Conservation (phyloP, 176 grass and related monocot genomes). For the Rhynchospora tenuis region DNA sequence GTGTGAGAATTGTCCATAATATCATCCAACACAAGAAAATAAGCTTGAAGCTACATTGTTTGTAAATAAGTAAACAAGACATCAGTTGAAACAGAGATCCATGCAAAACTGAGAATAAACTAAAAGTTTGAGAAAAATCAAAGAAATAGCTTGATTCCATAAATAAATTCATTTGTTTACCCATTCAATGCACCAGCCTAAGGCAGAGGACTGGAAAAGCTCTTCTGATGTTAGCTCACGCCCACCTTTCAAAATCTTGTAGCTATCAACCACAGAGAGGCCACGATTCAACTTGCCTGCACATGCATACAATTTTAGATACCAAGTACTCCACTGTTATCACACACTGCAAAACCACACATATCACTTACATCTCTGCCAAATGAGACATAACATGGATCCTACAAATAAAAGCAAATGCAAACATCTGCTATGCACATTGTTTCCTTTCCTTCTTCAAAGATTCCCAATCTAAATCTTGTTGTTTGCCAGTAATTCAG, state of each 20-base stretch:
- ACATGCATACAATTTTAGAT: neutral
- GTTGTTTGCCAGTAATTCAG: neutral
- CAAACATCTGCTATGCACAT: neutral
- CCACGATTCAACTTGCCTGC: constrained; percentile 75
- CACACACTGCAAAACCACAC: no score
- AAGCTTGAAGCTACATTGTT: constrained; percentile 84
- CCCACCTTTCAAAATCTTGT: constrained; percentile 68
- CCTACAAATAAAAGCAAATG: neutral
- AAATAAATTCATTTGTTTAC: constrained; percentile 30
- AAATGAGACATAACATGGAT: neutral
- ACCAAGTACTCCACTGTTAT: neutral
- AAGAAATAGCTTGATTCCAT: neutral
- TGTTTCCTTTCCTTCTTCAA: neutral
- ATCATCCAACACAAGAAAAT: constrained; percentile 97
- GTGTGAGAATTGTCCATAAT: constrained; percentile 97
- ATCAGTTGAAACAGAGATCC: neutral
- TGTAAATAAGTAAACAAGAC: constrained; percentile 5
- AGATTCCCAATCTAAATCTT: neutral
- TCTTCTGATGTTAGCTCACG: constrained; percentile 58
- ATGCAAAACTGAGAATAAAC: neutral
- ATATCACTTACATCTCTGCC: neutral
- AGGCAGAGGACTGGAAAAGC: constrained; percentile 66
- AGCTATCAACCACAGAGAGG: constrained; percentile 87
- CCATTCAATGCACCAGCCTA: constrained; percentile 99
- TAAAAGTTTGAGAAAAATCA: neutral